These are phyloP conservation scores for Cubamyces sp. DNA, from an alignment of 768 basidiomycete species.

Conservation along the genomic window DNA sequence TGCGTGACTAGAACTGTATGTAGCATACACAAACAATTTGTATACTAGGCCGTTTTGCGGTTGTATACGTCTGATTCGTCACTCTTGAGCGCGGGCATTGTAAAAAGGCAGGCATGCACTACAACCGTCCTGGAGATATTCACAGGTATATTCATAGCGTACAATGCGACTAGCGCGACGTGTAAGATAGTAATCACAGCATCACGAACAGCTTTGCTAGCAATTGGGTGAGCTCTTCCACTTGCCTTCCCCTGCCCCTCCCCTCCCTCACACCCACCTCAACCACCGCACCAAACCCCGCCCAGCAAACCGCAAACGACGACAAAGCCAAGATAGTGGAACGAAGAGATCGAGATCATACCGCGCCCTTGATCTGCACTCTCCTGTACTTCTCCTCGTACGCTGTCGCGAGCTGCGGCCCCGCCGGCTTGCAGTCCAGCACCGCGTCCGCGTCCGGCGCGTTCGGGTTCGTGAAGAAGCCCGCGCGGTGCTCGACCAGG, in stretches of 20 bases:
- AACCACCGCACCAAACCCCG: background rate
- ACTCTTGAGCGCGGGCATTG: background rate
- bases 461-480: slow-evolving; percentile 66
- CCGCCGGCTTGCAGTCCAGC: slow-evolving; percentile 73
- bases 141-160: slow-evolving; percentile 20
- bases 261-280: background rate
- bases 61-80: background rate
- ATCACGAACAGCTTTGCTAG: background rate
- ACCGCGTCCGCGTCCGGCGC: slow-evolving; percentile 63
- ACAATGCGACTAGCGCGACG: slow-evolving; percentile 13
- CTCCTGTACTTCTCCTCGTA: slow-evolving; percentile 85
- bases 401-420: slow-evolving; percentile 56
- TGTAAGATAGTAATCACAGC: slow-evolving; percentile 10
- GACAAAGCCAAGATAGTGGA: background rate
- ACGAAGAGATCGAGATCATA: slow-evolving; percentile 45
- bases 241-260: background rate
- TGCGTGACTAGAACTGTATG: slow-evolving; percentile 71
- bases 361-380: slow-evolving; percentile 91
- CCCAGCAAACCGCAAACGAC: background rate
- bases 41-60: background rate
- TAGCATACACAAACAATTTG: background rate
- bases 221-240: background rate
- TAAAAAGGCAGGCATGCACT: background rate
- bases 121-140: background rate
- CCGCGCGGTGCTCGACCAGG: slow-evolving; percentile 68